These are phyloP conservation scores for Heliamphora ciliata DNA, from an alignment of 179 eudicot genomes.

Conservation along the genomic window DNA sequence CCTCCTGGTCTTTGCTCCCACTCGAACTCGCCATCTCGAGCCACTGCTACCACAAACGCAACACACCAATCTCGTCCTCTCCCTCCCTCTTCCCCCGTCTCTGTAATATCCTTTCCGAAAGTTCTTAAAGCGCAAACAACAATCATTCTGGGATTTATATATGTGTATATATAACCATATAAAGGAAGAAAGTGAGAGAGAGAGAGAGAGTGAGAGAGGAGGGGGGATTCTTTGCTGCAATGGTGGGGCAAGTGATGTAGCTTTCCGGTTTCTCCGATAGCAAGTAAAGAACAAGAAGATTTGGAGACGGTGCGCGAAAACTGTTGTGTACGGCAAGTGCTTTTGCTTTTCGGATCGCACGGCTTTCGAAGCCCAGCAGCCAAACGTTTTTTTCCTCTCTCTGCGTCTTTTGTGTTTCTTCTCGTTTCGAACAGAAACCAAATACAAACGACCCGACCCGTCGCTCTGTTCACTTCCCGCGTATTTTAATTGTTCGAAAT, in stretches of 20 bases:
- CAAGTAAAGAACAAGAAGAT: slow-evolving; percentile 25
- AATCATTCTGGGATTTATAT: background rate
- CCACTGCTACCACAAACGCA: background rate
- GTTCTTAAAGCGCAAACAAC: background rate
- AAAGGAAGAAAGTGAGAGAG: background rate
- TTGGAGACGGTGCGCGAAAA: background rate
- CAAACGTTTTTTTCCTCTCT: too few relatives aligned
- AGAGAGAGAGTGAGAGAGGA: background rate
- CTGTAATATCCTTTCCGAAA: background rate
- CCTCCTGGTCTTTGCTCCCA: slow-evolving; percentile 31
- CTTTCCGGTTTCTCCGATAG: slow-evolving; percentile 25
- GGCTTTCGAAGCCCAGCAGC: too few relatives aligned
- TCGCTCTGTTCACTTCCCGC: too few relatives aligned
- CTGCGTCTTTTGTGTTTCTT: too few relatives aligned
- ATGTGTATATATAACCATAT: background rate
- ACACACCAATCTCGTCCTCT: background rate
- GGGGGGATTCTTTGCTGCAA: slow-evolving; percentile 35
- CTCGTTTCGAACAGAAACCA: too few relatives aligned
- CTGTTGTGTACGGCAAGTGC: too few relatives aligned
- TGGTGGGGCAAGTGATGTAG: slow-evolving; percentile 30
- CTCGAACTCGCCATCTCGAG: slow-evolving; percentile 66
- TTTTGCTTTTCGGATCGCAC: too few relatives aligned
- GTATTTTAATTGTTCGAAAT: too few relatives aligned
- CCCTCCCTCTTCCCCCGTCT: background rate
- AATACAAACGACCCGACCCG: too few relatives aligned